A percentile compares a stretch with the other conserved stretches of the same genome.
Evolutionary conservation across 495 filamentous ascomycete genomes (phyloP).

Genomic region (Pyrenula massariospora): DNA sequence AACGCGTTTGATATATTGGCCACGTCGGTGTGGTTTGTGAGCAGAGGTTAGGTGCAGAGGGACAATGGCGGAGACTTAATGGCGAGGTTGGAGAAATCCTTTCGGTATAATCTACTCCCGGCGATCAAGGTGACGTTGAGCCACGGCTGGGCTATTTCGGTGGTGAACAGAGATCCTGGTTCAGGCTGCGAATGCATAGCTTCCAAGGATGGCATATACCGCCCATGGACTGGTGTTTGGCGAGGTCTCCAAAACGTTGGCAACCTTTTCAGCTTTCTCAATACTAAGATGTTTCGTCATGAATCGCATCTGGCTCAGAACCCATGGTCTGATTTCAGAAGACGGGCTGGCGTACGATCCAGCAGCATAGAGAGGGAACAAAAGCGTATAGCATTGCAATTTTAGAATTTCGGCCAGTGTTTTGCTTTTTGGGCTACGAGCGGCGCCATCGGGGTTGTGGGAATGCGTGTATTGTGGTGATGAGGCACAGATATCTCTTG

Average conservation of each 20-base stretch:
- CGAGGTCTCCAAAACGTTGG: conserved; percentile 9
- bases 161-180: not conserved
- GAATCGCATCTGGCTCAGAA: conserved; percentile 12
- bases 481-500: conserved; percentile 17
- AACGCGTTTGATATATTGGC: not conserved
- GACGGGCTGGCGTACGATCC: conserved; percentile 5
- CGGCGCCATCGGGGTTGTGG: not conserved
- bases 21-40: not conserved
- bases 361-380: conserved; percentile 19
- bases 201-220: conserved; percentile 21
- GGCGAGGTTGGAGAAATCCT: not conserved
- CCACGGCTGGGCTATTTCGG: too few relatives aligned
- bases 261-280: conserved; percentile 3
- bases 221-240: conserved; percentile 11
- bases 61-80: too few relatives aligned
- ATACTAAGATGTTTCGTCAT: conserved; percentile 11
- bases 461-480: conserved; percentile 14
- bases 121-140: too few relatives aligned
- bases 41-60: too few relatives aligned
- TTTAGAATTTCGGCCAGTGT: conserved; percentile 5
- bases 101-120: not conserved
- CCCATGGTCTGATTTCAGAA: conserved; percentile 11
- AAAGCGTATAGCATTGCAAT: conserved; percentile 13
- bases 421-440: conserved; percentile 1
- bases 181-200: conserved; percentile 17